phyloP scores from a whole-genome alignment of 2,329 filamentous ascomycete species.

The Blumeria hordei region DNA sequence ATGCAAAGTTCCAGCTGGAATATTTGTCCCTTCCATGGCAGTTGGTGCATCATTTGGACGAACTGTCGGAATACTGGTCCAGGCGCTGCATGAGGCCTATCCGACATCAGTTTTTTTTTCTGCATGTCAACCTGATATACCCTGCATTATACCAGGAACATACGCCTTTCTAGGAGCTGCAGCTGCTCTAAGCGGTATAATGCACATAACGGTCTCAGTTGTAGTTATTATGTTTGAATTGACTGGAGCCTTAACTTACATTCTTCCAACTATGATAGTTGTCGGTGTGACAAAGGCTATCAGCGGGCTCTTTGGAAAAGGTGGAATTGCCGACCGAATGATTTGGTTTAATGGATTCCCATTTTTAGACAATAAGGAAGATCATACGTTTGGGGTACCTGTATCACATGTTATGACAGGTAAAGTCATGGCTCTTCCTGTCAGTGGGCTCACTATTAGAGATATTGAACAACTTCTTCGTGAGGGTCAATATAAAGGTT shows the following conservation, averaged over 20 bases:
- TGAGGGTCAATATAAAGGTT: slow-evolving; percentile 71
- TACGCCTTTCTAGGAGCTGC: slow-evolving; percentile 90
- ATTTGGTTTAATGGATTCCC: slow-evolving; percentile 98
- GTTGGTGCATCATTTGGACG: slow-evolving; percentile 85
- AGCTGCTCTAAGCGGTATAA: slow-evolving; percentile 80
- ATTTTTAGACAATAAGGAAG: slow-evolving; percentile 91
- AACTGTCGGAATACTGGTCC: slow-evolving; percentile 82
- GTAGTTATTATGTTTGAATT: slow-evolving; percentile 99
- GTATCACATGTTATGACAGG: slow-evolving; percentile 77
- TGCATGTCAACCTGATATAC: slow-evolving; percentile 69
- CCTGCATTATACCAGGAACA: slow-evolving; percentile 91
- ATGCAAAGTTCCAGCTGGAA: slow-evolving; percentile 91
- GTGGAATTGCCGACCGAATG: slow-evolving; percentile 92
- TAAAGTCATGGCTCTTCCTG: slow-evolving; percentile 48
- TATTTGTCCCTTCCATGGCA: slow-evolving; percentile 96
- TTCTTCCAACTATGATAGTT: slow-evolving; percentile 95
- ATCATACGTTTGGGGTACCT: slow-evolving; percentile 85
- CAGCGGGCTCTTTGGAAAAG: slow-evolving; percentile 74
- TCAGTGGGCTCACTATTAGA: slow-evolving; percentile 48
- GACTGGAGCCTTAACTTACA: slow-evolving; percentile 90
- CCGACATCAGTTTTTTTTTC: slow-evolving; percentile 69
- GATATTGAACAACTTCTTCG: slow-evolving; percentile 53
- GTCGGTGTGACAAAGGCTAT: slow-evolving; percentile 92
- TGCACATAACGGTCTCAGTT: slow-evolving; percentile 92
- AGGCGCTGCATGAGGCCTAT: slow-evolving; percentile 65